Conservation (phyloP, 2,329 filamentous ascomycete genomes). For the Diplodia corticola region DNA sequence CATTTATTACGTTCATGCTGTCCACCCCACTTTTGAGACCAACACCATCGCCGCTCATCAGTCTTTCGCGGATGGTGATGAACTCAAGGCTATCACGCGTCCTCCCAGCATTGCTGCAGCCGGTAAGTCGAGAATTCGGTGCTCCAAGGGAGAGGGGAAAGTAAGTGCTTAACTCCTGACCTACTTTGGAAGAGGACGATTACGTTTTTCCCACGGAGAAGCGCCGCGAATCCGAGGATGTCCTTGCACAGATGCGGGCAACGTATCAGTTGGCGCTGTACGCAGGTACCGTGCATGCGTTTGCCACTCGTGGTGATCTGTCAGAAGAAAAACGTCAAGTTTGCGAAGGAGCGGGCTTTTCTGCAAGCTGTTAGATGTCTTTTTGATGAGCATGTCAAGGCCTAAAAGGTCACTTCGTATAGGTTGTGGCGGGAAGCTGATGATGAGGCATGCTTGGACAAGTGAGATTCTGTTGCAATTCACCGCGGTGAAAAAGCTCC, state of each 20-base stretch:
- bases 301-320: constrained; percentile 67
- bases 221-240: constrained; percentile 59
- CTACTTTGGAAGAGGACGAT: constrained; percentile 54
- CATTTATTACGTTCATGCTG: neutral
- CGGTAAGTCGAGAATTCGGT: constrained; percentile 37
- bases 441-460: too few species aligned
- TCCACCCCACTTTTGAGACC: neutral
- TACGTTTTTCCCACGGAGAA: constrained; percentile 57
- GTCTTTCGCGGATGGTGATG: constrained; percentile 65
- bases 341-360: constrained; percentile 80
- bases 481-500: too few species aligned
- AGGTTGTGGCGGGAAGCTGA: too few species aligned
- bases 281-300: constrained; percentile 71
- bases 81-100: constrained; percentile 58
- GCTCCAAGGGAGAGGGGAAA: too few species aligned
- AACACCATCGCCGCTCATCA: constrained; percentile 64
- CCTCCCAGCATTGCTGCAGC: constrained; percentile 65
- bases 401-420: constrained; percentile 5
- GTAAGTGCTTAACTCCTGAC: neutral
- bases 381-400: constrained; percentile 66
- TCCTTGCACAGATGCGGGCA: constrained; percentile 54
- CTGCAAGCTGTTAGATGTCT: constrained; percentile 78
- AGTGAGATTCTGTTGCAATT: too few species aligned
- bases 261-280: constrained; percentile 78
- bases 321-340: constrained; percentile 60